A percentile compares a stretch with the other conserved stretches of the same genome.
These are phyloP conservation scores for Glycine tomentella DNA, from an alignment of 306 rosid genomes.

Conservation along the genomic window DNA sequence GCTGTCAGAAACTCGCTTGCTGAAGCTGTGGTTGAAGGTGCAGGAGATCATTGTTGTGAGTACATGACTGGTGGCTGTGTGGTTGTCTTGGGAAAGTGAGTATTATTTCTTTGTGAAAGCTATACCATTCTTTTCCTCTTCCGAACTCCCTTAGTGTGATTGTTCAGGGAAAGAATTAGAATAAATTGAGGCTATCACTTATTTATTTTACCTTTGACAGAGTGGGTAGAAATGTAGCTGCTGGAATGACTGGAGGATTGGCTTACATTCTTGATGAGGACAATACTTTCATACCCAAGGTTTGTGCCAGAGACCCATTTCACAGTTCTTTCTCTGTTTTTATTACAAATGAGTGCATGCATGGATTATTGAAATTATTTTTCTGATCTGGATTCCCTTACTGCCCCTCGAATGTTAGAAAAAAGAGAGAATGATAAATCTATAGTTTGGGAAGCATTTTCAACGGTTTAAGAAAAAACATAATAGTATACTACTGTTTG, in stretches of 20 bases:
- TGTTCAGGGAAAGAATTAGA: conserved; percentile 33
- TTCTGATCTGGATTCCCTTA: conserved; percentile 6
- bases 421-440: not conserved
- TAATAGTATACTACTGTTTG: not conserved
- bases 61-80: conserved; percentile 99
- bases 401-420: not conserved
- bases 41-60: conserved; percentile 97
- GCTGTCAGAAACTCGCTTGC: conserved; percentile 99
- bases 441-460: conserved; percentile 13
- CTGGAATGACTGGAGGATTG: conserved; percentile 99
- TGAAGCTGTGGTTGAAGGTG: conserved; percentile 95
- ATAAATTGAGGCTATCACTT: conserved; percentile 40
- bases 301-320: conserved; percentile 47
- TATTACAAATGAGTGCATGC: conserved; percentile 14
- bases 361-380: conserved; percentile 16
- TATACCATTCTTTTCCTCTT: conserved; percentile 13
- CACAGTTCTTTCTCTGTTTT: too few relatives aligned
- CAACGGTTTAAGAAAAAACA: not conserved
- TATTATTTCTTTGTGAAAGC: conserved; percentile 46
- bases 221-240: conserved; percentile 99
- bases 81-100: conserved; percentile 96
- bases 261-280: conserved; percentile 97
- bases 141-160: not conserved
- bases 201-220: conserved; percentile 57
- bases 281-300: conserved; percentile 86